A percentile compares a stretch with the other conserved stretches of the same genome.
Conservation (phyloP, 2,329 filamentous ascomycete species). For the Geosmithia putterillii region DNA sequence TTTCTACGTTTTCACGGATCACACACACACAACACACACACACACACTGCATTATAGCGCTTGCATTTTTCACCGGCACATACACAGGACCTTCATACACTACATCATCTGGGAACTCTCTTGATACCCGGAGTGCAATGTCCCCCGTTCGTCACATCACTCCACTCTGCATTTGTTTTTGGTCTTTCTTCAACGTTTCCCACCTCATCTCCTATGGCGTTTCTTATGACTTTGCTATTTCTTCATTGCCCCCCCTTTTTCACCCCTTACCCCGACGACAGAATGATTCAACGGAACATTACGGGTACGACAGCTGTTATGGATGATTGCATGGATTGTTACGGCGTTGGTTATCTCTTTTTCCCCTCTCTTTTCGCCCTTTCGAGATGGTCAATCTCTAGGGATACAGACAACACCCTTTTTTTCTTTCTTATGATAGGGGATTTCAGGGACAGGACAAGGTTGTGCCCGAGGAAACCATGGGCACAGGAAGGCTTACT, state of each 20-base stretch:
- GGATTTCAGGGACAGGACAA: background rate
- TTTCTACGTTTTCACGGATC: conserved; percentile 1
- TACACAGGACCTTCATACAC: conserved; percentile 13
- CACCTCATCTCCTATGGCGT: background rate
- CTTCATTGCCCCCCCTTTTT: too few relatives aligned
- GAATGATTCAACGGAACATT: background rate
- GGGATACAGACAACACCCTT: background rate
- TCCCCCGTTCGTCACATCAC: conserved; percentile 19
- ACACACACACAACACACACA: background rate
- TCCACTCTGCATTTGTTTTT: conserved; percentile 18
- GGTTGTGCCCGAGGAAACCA: too few relatives aligned
- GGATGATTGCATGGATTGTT: background rate
- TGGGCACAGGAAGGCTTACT: too few relatives aligned
- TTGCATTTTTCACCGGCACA: conserved; percentile 13
- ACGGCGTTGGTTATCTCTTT: background rate
- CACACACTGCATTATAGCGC: conserved; percentile 6
- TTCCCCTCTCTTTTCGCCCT: background rate
- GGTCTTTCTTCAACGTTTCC: conserved; percentile 3
- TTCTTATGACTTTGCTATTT: background rate
- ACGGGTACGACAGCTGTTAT: background rate
- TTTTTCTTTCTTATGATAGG: background rate
- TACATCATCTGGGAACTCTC: conserved; percentile 20
- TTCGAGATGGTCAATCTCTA: background rate
- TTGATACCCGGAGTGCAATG: conserved; percentile 28
- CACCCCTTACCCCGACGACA: background rate